Percentiles rank a stretch among this genome's conserved stretches.
These are phyloP conservation scores for Penicillium tannophilum DNA, from an alignment of 495 filamentous ascomycete species.

Conservation along the genomic window DNA sequence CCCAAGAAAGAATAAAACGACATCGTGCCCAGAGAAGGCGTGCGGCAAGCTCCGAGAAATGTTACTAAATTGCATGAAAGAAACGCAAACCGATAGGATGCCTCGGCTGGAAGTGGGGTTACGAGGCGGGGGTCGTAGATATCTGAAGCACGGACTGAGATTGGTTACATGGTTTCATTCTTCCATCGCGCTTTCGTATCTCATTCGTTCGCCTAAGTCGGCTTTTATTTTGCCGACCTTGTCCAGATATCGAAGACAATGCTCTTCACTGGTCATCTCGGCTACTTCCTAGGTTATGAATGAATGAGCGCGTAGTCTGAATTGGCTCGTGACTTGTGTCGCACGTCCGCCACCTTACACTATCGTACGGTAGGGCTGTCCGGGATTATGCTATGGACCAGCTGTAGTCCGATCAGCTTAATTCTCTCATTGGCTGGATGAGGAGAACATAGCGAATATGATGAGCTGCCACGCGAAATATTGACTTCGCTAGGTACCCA, in stretches of 20 bases:
- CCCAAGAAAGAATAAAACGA: neutral
- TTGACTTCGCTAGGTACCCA: too few relatives aligned
- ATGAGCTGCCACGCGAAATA: too few relatives aligned
- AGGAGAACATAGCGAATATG: too few relatives aligned
- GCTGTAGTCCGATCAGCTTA: too few relatives aligned
- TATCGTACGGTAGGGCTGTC: too few relatives aligned
- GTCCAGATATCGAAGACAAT: too few relatives aligned
- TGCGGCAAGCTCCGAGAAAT: neutral
- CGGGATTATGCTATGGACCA: too few relatives aligned
- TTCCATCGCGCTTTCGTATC: neutral
- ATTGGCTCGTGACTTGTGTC: too few relatives aligned
- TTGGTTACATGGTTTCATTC: neutral
- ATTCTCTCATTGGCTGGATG: too few relatives aligned
- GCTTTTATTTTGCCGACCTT: too few relatives aligned
- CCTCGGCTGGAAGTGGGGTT: conserved; percentile 1
- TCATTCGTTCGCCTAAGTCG: neutral
- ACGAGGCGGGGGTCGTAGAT: neutral
- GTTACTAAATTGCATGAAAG: neutral
- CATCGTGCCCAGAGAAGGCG: neutral
- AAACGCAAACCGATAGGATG: neutral
- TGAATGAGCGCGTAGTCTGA: too few relatives aligned
- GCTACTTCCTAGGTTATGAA: neutral
- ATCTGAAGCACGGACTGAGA: neutral
- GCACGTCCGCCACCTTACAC: too few relatives aligned
- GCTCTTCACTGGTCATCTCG: neutral